Evolutionary conservation across 306 rosid species (phyloP).

Genomic region (Malus orientalis): DNA sequence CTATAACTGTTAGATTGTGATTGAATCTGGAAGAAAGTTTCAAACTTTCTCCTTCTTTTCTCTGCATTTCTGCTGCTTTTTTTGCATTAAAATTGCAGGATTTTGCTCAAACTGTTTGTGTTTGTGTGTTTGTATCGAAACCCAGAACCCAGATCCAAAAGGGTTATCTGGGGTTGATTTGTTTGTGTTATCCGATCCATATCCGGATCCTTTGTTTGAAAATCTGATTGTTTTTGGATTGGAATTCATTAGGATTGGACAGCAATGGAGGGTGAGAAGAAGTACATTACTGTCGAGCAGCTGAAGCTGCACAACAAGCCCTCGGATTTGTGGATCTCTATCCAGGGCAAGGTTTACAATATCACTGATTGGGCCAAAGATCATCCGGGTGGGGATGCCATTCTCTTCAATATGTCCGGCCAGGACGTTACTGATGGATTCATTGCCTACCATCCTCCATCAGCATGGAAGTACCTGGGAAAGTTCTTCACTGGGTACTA

Average conservation of each 20-base stretch:
- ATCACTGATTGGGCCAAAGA: conserved; percentile 30
- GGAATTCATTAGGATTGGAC: conserved; percentile 2
- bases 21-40: background rate
- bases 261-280: conserved; percentile 14
- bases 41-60: background rate
- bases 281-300: conserved; percentile 33
- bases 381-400: conserved; percentile 72
- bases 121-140: background rate
- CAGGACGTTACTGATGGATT: conserved; percentile 77
- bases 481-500: conserved; percentile 36
- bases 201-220: background rate
- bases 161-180: background rate
- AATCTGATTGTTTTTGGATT: conserved; percentile 1
- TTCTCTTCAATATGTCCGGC: conserved; percentile 62
- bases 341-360: conserved; percentile 35
- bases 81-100: background rate
- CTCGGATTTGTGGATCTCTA: conserved; percentile 38
- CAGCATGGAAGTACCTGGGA: conserved; percentile 38
- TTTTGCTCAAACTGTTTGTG: background rate
- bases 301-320: conserved; percentile 29
- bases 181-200: background rate
- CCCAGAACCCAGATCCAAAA: background rate
- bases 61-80: background rate
- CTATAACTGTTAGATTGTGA: background rate
- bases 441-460: conserved; percentile 58